Conservation (phyloP, 1,284 basidiomycete genomes). For the Ustilago tritici region DNA sequence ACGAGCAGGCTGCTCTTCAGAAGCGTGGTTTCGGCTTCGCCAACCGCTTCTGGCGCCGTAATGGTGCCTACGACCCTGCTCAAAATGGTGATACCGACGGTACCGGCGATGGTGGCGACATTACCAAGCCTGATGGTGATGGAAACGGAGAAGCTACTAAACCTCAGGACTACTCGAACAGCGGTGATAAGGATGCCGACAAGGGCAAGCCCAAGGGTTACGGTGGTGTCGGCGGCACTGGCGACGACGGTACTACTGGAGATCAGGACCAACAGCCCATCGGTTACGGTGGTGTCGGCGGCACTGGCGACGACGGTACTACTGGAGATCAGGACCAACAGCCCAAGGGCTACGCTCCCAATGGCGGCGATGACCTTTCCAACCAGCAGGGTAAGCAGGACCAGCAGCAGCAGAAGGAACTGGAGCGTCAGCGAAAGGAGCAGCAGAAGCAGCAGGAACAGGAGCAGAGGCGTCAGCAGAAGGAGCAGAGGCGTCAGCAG, state of each 20-base stretch:
- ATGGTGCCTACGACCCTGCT: constrained; percentile 14
- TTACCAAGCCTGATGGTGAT: neutral
- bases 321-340: no score
- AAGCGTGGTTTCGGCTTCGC: constrained; percentile 35
- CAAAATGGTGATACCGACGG: constrained; percentile 9
- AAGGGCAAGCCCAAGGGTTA: neutral
- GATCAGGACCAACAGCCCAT: neutral
- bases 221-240: neutral
- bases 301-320: neutral
- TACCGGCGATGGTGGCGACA: constrained; percentile 3
- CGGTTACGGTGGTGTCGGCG: neutral
- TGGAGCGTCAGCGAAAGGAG: constrained; percentile 3
- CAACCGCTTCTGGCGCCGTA: constrained; percentile 32
- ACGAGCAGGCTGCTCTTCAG: constrained; percentile 27
- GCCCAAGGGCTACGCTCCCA: no score
- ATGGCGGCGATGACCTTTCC: no score
- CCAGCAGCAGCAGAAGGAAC: constrained; percentile 6
- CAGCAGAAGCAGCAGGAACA: constrained; percentile 24
- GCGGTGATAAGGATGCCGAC: neutral
- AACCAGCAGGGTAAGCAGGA: no score
- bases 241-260: no score
- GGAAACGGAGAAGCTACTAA: neutral
- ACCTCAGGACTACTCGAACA: constrained; percentile 16
- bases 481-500: constrained; percentile 14
- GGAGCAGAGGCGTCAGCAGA: no score